Base-by-base conservation (phyloP, 169 alveolate genomes). In the Plasmodium vinckei region DNA sequence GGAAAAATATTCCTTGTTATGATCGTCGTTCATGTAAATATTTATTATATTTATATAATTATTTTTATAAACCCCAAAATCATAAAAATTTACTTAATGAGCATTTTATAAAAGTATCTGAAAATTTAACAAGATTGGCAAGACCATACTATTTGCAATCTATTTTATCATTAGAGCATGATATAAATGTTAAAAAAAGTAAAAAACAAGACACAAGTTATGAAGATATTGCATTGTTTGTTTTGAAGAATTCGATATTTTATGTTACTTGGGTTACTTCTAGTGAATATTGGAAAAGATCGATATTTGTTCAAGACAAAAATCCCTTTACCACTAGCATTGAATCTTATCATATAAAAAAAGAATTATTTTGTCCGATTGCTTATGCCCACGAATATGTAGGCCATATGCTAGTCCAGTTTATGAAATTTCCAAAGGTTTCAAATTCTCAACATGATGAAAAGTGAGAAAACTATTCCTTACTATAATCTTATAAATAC, bases 41-140 rank as follows among this genome's bases (percentile, higher is more conserved):
- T 33, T 77, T 77, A 47, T 2, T 21, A 15, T 91, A 88, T 73
- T 73, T 91, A 19, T 65, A 77, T 57, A 71, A 91, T 64, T 57
- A 87, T 23, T 91, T 91, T 75, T 72, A 64, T 61, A 86, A 91
- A 33, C 94, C 94, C 17, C 87, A 33, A 39, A 87, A 91, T 71
- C 75, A 88, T 70, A 79, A 46, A 51, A 77, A 84, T 60, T 88
- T 87, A 23, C 63, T 91, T 2, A 61, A 86, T 63, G 88, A 91
- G 21, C 94, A 91, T 87, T 91, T 91, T 84, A 91, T 91, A 64
- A 91, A 88, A 60, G 92, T 91, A 7, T 65, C 92, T 21, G 94
- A 91, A 87, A 73, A 87, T 54, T 39, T 91, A 59, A 87, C 94
- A 44, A 88, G 71, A 57, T 68, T 87, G 33, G 39, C 87, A 2